A percentile compares a stretch with the other conserved stretches of the same genome.
Evolutionary conservation across 352 stramenopile species (phyloP).

Genomic region (Pythium phragmitis): DNA sequence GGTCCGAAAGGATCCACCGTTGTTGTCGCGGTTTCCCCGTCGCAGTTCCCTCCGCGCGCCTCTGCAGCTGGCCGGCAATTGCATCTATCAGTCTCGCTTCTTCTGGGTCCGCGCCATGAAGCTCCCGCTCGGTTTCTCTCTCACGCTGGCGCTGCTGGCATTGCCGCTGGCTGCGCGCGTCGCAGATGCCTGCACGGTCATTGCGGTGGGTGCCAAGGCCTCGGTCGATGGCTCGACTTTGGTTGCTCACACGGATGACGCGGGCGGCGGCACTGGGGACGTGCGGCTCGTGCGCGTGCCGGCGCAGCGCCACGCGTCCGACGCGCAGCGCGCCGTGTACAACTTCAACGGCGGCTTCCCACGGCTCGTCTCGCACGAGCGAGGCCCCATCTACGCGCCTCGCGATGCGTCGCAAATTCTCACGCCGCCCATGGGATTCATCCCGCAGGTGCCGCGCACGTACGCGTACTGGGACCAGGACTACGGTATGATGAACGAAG

Average conservation of each 20-base stretch:
- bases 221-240: slow-evolving; percentile 84
- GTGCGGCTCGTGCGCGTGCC: slow-evolving; percentile 86
- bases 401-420: background rate
- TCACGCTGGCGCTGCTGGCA: background rate
- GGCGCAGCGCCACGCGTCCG: slow-evolving; percentile 36
- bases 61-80: too few relatives aligned
- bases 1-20: too few relatives aligned
- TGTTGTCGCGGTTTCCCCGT: too few relatives aligned
- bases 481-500: slow-evolving; percentile 95
- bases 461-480: slow-evolving; percentile 94
- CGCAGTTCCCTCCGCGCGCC: too few relatives aligned
- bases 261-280: slow-evolving; percentile 74
- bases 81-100: too few relatives aligned
- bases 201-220: slow-evolving; percentile 77
- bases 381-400: slow-evolving; percentile 66
- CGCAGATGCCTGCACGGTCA: slow-evolving; percentile 72
- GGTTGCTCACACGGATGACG: slow-evolving; percentile 88
- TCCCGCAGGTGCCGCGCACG: slow-evolving; percentile 90
- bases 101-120: too few relatives aligned
- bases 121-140: too few relatives aligned
- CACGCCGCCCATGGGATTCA: slow-evolving; percentile 66
- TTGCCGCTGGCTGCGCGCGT: background rate
- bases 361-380: slow-evolving; percentile 63
- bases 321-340: slow-evolving; percentile 41
- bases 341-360: slow-evolving; percentile 74